A percentile compares a stretch with the other conserved stretches of the same genome.
Evolutionary conservation across 169 alveolate genomes (phyloP).

Genomic region (Eimeria maxima): DNA sequence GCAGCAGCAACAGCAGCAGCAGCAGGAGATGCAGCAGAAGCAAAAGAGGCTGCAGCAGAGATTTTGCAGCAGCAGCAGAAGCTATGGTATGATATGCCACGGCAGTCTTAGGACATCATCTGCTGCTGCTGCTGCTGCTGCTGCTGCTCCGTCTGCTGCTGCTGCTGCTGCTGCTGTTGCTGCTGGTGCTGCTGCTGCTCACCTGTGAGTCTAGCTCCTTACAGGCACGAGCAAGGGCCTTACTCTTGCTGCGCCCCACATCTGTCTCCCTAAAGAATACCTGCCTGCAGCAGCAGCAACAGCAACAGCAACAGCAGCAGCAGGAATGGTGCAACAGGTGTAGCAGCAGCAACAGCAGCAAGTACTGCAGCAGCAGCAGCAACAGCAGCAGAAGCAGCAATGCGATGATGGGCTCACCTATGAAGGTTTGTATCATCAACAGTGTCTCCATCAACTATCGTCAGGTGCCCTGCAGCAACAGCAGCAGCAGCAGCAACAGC

Average conservation of each 20-base stretch:
- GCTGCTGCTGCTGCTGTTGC: constrained; percentile 1
- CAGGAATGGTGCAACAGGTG: constrained; percentile 23
- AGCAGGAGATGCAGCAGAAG: constrained; percentile 26
- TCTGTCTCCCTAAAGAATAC: constrained; percentile 89
- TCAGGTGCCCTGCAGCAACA: constrained; percentile 84
- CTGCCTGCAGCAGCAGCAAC: constrained; percentile 86
- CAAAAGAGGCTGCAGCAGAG: neutral
- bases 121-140: constrained; percentile 71
- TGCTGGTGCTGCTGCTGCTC: neutral
- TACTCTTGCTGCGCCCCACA: constrained; percentile 90
- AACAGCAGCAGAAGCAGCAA: neutral
- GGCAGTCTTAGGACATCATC: no score
- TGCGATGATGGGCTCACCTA: constrained; percentile 81
- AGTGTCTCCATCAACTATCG: constrained; percentile 92
- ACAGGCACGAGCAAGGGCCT: constrained; percentile 87
- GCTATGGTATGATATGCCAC: no score
- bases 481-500: constrained; percentile 18
- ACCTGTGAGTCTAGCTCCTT: constrained; percentile 84
- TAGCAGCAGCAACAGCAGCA: constrained; percentile 2
- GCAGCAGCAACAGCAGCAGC: constrained; percentile 3
- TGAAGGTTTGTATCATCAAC: constrained; percentile 91
- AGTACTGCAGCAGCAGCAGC: neutral
- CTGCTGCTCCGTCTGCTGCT: no score
- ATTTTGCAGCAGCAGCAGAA: neutral
- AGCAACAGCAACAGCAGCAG: neutral